Conservation (phyloP, 148 eudicot genomes). For the Beta vulgaris region DNA sequence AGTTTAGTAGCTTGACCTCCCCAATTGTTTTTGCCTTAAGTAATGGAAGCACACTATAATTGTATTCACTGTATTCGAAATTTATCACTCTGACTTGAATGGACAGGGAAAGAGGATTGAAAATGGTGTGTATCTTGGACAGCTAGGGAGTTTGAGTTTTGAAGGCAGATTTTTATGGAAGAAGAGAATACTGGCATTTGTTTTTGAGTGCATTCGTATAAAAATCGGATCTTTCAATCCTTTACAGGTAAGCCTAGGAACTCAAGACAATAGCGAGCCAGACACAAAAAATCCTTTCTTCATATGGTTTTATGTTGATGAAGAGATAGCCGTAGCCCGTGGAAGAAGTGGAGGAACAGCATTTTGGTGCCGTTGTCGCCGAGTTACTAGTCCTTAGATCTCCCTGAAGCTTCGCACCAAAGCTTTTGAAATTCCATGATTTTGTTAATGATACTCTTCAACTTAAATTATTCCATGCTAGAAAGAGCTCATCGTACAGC, state of each 20-base stretch:
- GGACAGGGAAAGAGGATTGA: conserved; percentile 84
- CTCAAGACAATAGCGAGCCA: conserved; percentile 66
- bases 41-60: no score
- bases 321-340: conserved; percentile 93
- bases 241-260: conserved; percentile 60
- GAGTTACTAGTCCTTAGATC: conserved; percentile 31
- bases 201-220: conserved; percentile 66
- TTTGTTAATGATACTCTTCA: not conserved
- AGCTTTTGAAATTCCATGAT: not conserved
- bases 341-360: conserved; percentile 96
- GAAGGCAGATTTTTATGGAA: conserved; percentile 92
- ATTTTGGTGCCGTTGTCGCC: conserved; percentile 85
- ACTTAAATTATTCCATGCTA: not conserved
- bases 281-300: conserved; percentile 80
- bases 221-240: conserved; percentile 80
- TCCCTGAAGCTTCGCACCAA: not conserved
- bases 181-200: conserved; percentile 79
- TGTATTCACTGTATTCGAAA: not conserved
- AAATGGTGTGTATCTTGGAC: conserved; percentile 85
- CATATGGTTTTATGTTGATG: conserved; percentile 88
- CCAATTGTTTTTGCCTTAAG: not conserved
- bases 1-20: no score
- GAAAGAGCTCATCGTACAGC: not conserved
- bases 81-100: not conserved
- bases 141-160: conserved; percentile 68